Evolutionary conservation across 2,329 filamentous ascomycete genomes (phyloP), one percentile per base, ranked within the genome.

Genomic region (Microdochium nivale): DNA sequence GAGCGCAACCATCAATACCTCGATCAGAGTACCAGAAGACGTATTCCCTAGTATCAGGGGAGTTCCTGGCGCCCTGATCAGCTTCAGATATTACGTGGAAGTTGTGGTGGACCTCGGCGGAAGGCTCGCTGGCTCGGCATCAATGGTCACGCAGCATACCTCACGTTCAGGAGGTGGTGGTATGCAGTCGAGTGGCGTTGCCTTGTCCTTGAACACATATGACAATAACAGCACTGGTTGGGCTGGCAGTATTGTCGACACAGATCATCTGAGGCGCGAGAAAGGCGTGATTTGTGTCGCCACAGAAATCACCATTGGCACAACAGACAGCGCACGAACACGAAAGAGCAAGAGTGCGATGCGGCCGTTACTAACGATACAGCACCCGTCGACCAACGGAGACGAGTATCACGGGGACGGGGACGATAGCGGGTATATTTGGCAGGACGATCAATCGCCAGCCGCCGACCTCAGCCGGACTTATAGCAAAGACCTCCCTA

Each of bases 71-170:
- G 86, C 88, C 32, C 94, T 97, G 84, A 94, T 99, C 57, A 90
- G 86, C 60, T 97, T 99, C 73, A 89, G 86, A 59, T 97, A 99
- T 63, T 88, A 91, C 58, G 79, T 96, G 21, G 94, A 99, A 67
- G 88, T 96, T 2, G 85, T 97, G 25, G 82, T 96, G 23, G 94
- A 99, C 64, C 77, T 97, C 0, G 91, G 94, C 47, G 92, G 92
- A 35, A 94, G 90, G 64, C 72, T 96, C 43, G 79, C 80, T 57
- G 70, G 84, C 19, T 44, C 40, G 40, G 40, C 14, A 11, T 21
- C 40, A 16, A 13, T 7, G 3, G 40, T 24, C 10, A 44, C 21
- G 9, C 40, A 44, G 21, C 79, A 80, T 71, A 64, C 76, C 57
- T 58, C 72, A 61, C 10, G 40, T 23, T 11, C 13, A 44, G 40